phyloP scores from a whole-genome alignment of 768 basidiomycete species.

The Auricularia auricula-judae region DNA sequence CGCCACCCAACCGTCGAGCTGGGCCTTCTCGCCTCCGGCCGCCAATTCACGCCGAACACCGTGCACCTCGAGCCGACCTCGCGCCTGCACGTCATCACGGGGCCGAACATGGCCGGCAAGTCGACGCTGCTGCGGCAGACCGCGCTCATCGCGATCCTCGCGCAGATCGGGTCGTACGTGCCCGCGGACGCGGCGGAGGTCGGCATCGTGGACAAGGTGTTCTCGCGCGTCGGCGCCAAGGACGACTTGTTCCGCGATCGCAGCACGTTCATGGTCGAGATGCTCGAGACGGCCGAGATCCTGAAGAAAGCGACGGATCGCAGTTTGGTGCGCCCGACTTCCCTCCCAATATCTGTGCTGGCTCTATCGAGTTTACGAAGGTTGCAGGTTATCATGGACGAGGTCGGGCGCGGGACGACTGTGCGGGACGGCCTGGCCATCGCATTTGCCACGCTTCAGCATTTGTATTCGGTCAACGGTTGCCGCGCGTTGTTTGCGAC shows the following conservation, averaged over 20 bases:
- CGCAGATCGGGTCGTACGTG: constrained; percentile 88
- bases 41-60: constrained; percentile 79
- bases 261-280: constrained; percentile 98
- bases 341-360: neutral
- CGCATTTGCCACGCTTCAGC: constrained; percentile 82
- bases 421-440: constrained; percentile 87
- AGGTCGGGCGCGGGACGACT: constrained; percentile 95
- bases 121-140: constrained; percentile 87
- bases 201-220: constrained; percentile 83
- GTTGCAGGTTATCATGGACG: constrained; percentile 92
- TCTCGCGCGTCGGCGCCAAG: constrained; percentile 90
- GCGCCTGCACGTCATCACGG: constrained; percentile 76
- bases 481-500: constrained; percentile 93
- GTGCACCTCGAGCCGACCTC: constrained; percentile 48
- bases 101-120: constrained; percentile 95
- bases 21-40: constrained; percentile 60
- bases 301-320: constrained; percentile 68
- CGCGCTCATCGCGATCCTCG: constrained; percentile 80
- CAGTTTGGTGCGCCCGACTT: constrained; percentile 53
- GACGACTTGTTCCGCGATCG: constrained; percentile 90
- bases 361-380: neutral
- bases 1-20: constrained; percentile 92
- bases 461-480: constrained; percentile 57
- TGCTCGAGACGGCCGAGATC: constrained; percentile 90
- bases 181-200: constrained; percentile 74